Evolutionary conservation across 1,284 basidiomycete genomes (phyloP).

Genomic region (Microbotryomycetes sp.): DNA sequence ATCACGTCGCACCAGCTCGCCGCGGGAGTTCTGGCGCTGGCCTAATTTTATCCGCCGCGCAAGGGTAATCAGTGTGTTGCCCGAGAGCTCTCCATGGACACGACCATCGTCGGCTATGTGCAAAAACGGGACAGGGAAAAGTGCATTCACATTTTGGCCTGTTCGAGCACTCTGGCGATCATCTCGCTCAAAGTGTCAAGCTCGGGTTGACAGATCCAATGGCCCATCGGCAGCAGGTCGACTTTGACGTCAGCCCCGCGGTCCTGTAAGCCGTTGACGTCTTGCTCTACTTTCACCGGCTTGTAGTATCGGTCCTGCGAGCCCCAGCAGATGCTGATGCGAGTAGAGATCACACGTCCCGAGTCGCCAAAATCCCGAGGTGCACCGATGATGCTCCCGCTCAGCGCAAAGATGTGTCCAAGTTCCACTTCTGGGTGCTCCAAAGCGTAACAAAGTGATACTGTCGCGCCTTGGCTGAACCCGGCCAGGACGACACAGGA

Average conservation of each 20-base stretch:
- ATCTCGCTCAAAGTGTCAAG: not conserved
- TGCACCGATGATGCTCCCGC: not conserved
- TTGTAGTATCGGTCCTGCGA: not conserved
- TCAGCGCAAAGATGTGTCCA: not conserved
- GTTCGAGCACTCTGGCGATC: not conserved
- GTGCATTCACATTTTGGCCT: too few relatives aligned
- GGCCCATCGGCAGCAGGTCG: conserved; percentile 2
- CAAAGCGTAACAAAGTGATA: not conserved
- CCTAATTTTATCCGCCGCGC: too few relatives aligned
- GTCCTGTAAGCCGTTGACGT: not conserved
- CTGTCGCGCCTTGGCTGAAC: conserved; percentile 1
- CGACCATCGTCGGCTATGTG: too few relatives aligned
- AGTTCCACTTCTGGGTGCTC: not conserved
- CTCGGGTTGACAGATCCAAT: not conserved
- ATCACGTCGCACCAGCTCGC: not conserved
- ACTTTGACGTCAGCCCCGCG: conserved; percentile 1
- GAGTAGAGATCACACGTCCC: not conserved
- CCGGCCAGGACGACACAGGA: conserved; percentile 1
- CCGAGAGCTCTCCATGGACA: too few relatives aligned
- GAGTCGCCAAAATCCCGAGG: not conserved
- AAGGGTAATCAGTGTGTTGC: too few relatives aligned
- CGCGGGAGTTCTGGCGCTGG: not conserved
- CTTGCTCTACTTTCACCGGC: not conserved
- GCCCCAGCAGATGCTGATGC: not conserved
- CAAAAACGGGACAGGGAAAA: too few relatives aligned